Conservation (phyloP, 306 rosid genomes). For the Arachis hypogaea region DNA sequence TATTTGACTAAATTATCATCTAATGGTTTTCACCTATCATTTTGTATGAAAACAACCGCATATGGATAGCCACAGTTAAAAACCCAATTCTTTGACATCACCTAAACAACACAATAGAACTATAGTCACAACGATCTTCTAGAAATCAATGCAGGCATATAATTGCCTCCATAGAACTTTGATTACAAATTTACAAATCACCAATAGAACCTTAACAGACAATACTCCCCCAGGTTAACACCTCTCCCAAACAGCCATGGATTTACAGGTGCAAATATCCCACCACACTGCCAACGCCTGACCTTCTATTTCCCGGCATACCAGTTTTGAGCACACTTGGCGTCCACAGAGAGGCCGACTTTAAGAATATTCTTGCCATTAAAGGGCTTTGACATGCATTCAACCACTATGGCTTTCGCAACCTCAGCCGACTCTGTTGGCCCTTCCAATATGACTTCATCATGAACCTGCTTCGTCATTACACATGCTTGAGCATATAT, state of each 20-base stretch:
- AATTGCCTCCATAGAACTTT: conserved; percentile 7
- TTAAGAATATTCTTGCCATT: conserved; percentile 69
- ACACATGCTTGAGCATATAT: conserved; percentile 18
- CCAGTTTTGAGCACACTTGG: conserved; percentile 92
- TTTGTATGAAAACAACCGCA: too few species aligned
- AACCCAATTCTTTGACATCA: conserved; percentile 17
- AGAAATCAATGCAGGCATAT: conserved; percentile 1
- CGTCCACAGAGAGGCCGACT: conserved; percentile 85
- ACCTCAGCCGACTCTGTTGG: conserved; percentile 81
- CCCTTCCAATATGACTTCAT: conserved; percentile 97
- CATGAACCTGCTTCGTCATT: conserved; percentile 71
- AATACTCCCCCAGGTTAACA: conserved; percentile 25
- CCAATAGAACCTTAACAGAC: conserved; percentile 19
- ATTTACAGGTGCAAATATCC: conserved; percentile 12
- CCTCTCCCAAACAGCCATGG: conserved; percentile 14
- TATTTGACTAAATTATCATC: too few species aligned
- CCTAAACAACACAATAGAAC: conserved; percentile 28
- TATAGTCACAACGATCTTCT: conserved; percentile 3
- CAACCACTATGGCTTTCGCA: conserved; percentile 85
- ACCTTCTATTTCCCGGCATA: conserved; percentile 66
- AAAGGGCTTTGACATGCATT: conserved; percentile 92
- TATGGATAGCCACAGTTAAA: background rate
- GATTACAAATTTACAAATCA: conserved; percentile 7
- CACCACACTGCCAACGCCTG: background rate
- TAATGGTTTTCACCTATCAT: too few species aligned